These are phyloP conservation scores for Aspergillus campestris DNA, from an alignment of 495 filamentous ascomycete genomes.

Conservation along the genomic window DNA sequence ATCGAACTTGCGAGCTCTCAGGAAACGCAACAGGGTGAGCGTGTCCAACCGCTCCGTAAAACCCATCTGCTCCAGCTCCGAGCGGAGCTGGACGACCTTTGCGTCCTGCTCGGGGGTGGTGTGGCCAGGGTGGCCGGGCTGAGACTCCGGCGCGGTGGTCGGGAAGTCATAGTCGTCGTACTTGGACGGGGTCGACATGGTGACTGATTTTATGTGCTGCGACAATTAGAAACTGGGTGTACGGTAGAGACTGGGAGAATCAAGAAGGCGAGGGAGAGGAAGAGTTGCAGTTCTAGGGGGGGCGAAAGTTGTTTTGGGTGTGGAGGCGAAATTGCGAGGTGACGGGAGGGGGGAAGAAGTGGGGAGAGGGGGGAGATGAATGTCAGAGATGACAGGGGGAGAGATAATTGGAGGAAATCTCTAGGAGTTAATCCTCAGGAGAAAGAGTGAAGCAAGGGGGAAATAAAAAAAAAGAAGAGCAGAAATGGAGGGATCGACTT, in stretches of 20 bases:
- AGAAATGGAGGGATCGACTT: neutral
- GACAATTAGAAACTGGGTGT: too few relatives aligned
- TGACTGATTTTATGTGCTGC: conserved; percentile 18
- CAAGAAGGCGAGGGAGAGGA: neutral
- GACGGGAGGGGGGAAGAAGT: conserved; percentile 1
- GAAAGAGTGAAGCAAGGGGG: neutral
- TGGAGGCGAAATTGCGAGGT: neutral
- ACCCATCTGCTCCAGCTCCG: conserved; percentile 73
- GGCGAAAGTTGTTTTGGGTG: neutral
- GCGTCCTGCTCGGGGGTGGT: conserved; percentile 85
- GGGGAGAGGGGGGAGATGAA: neutral
- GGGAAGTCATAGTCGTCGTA: conserved; percentile 97
- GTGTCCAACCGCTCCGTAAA: conserved; percentile 85
- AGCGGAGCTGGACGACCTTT: conserved; percentile 74
- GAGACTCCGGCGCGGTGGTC: conserved; percentile 57
- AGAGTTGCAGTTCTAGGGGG: conserved; percentile 3
- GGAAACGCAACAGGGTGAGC: conserved; percentile 80
- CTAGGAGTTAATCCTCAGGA: neutral
- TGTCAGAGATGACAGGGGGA: conserved; percentile 2
- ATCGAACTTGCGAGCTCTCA: conserved; percentile 92
- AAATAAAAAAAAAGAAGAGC: neutral
- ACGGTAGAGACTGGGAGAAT: too few relatives aligned
- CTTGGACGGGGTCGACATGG: conserved; percentile 58
- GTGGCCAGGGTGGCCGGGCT: conserved; percentile 79
- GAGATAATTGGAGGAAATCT: conserved; percentile 1